Conservation (phyloP, 225 moss, liverwort and hornwort genomes). For the Sphagnum tenellum region DNA sequence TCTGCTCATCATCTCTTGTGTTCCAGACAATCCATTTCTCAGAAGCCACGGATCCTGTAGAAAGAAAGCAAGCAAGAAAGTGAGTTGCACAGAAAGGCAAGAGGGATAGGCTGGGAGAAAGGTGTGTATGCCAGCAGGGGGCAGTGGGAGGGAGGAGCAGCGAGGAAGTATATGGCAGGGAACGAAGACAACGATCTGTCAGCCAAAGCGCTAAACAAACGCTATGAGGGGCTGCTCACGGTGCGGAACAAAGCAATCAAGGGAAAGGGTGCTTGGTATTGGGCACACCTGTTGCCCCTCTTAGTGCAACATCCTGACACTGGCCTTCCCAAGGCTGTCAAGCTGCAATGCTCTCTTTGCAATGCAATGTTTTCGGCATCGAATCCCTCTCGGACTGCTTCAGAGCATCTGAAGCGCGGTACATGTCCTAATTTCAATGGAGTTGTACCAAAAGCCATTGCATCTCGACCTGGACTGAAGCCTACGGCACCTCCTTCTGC, state of each 20-base stretch:
- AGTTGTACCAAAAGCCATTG: constrained; percentile 18
- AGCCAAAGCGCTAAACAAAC: constrained; percentile 48
- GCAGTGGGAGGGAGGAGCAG: too few relatives aligned
- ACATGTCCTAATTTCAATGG: constrained; percentile 95
- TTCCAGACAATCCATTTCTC: too few relatives aligned
- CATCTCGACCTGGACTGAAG: constrained; percentile 21
- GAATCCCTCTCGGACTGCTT: constrained; percentile 90
- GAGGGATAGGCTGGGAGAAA: too few relatives aligned
- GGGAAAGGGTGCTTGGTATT: constrained; percentile 95
- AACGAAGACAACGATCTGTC: too few relatives aligned
- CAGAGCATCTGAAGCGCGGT: constrained; percentile 84
- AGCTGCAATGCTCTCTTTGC: constrained; percentile 85
- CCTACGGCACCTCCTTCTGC: too few relatives aligned
- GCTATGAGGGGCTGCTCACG: constrained; percentile 73
- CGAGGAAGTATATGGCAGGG: too few relatives aligned
- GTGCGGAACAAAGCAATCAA: constrained; percentile 93
- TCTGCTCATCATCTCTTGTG: too few relatives aligned
- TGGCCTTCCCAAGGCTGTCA: constrained; percentile 77
- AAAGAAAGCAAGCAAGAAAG: too few relatives aligned
- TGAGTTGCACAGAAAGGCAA: too few relatives aligned
- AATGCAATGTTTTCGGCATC: constrained; percentile 96
- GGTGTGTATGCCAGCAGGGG: too few relatives aligned
- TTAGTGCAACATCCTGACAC: constrained; percentile 72
- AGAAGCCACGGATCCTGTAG: too few relatives aligned
- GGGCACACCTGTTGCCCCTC: constrained; percentile 79